These are phyloP conservation scores for Globisporangium echinulatum DNA, from an alignment of 352 stramenopile genomes.

Conservation along the genomic window DNA sequence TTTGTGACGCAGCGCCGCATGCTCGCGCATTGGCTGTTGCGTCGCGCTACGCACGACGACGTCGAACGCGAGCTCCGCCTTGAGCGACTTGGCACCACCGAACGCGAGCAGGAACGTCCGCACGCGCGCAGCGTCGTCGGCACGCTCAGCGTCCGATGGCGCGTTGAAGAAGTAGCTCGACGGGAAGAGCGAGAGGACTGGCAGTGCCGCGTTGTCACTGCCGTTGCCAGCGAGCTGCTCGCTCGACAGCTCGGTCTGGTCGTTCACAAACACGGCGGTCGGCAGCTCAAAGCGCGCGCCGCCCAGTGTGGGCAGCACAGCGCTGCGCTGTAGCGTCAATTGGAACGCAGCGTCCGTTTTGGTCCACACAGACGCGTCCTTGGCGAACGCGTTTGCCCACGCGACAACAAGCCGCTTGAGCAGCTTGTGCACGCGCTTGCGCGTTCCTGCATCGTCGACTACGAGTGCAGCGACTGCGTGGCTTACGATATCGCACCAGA, in stretches of 20 bases:
- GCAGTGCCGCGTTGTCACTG: slow-evolving; percentile 11
- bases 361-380: slow-evolving; percentile 2
- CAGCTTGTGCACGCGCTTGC: slow-evolving; percentile 16
- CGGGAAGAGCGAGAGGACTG: slow-evolving; percentile 46
- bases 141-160: background rate
- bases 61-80: slow-evolving; percentile 38
- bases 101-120: slow-evolving; percentile 33
- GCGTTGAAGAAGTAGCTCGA: slow-evolving; percentile 38
- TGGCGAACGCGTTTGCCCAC: slow-evolving; percentile 13
- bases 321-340: slow-evolving; percentile 20
- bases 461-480: background rate
- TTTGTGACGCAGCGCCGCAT: slow-evolving; percentile 19
- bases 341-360: slow-evolving; percentile 16
- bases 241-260: slow-evolving; percentile 41
- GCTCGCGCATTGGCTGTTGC: slow-evolving; percentile 10
- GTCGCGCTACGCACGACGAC: slow-evolving; percentile 38
- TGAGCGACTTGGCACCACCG: slow-evolving; percentile 48
- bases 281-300: slow-evolving; percentile 13
- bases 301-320: slow-evolving; percentile 17
- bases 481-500: slow-evolving; percentile 26
- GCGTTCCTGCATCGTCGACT: background rate
- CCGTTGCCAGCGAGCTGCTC: slow-evolving; percentile 14
- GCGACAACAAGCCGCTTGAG: slow-evolving; percentile 9
- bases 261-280: slow-evolving; percentile 54
- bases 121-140: slow-evolving; percentile 13